Base-by-base conservation (phyloP, 805 yeast species). In the Teunomyces barrocoloradensis region DNA sequence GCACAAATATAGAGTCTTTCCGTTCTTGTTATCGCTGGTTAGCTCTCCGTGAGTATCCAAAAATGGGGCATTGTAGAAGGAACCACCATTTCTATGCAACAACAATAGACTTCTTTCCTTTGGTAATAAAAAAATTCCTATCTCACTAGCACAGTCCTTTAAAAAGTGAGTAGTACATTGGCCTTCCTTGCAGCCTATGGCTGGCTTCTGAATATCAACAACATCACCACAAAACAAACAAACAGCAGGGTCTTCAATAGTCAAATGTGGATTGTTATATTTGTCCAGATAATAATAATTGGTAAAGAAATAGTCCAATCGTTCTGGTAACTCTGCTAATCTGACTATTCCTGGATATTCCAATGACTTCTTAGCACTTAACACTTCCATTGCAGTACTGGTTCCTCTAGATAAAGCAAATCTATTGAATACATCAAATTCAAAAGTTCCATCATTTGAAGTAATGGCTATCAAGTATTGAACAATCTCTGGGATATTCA, bases 11-110 rank as follows among this genome's bases (percentile, higher is more conserved):
- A 91, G 79, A 0, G 95, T 87, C 44, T 89, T 80, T 0, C 84
- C 85, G 42, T 82, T 81, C 66, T 81, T 86, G 53, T 81, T 72
- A 44, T 85, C 91, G 37, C 82, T 85, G 43, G 91, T 89, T 12
- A 82, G 65, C 58, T 91, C 97, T 1, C 97, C 97, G 63, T 89
- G 96, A 30, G 76, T 75, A 61, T 91, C 96, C 30, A 88, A 66
- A 60, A 84, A 92, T 0, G 98, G 98, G 2, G 95, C 85, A 29
- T 82, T 82, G 50, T 80, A 75, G 62, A 92, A 92, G 0, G 96
- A 81, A 0, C 99, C 99, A 32, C 86, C 84, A 6, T 84, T 85
- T 43, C 81, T 81, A 49, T 86, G 79, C 41, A 92, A 60, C 29
- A 89, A 60, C 44, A 89, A 66, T 21, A 87, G 59, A 10, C 84